Base-by-base conservation (phyloP, 108 stramenopile genomes). In the Schizochytrium sp. region DNA sequence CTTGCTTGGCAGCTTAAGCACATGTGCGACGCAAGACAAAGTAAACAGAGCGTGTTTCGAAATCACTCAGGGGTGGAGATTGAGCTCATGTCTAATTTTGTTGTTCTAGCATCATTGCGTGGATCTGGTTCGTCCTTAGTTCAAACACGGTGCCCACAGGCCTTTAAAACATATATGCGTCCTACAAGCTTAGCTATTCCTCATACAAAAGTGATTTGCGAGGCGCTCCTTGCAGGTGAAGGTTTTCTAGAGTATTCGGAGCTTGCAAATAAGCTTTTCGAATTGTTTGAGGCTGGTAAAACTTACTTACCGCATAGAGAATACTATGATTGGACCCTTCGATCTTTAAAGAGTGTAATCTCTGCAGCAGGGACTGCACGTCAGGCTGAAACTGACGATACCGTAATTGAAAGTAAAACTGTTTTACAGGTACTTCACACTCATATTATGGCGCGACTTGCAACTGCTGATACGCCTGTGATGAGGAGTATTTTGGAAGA, bases 1-100 rank as follows among this genome's bases (percentile, higher is more conserved):
- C 95, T 95, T 69, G 94, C 95, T 17, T 95, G 95, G 38, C 95
- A 96, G 91, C 95, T 96, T 90, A 96, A 96, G 92, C 92, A 95
- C 4, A 94, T 96, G 2, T 96, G 95, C 58, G 96, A 96, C 72
- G 96, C 95, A 45, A 94, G 95, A 44, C 94, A 94, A 50, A 93
- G 94, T 7, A 93, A 60, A 12, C 28, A 28, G 28, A 28, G 28
- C 28, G 28, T 28, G 28, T 28, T 28, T 28, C 28, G 28, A 28
- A 28, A 28, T 28, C 28, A 28, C 28, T 28, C 28, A 28, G 94
- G 92, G 7, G 94, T 93, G 49, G 91, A 93, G 72, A 90, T 95
- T 46, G 58, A 57, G 40, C 91, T 95, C 0, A 92, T 94, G 64
- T 91, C 92, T 38, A 94, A 94, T 49, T 94, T 93, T 61, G 95